Conservation (phyloP, 108 stramenopile genomes). For the Skeletonema marinoi region DNA sequence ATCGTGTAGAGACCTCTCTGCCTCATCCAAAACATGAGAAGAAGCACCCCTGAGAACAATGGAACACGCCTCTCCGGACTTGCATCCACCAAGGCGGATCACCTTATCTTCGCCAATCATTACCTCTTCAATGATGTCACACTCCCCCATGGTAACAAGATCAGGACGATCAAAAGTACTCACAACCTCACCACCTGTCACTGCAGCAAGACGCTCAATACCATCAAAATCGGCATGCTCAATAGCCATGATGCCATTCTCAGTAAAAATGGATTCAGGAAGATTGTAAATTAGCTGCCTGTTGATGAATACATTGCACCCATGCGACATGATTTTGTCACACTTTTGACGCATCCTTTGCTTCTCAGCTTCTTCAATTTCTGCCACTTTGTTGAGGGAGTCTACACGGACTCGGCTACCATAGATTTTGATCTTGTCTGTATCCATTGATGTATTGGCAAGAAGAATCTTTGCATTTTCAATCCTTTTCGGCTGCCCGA, state of each 20-base stretch:
- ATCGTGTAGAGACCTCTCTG: slow-evolving; percentile 97
- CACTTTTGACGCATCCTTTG: slow-evolving; percentile 98
- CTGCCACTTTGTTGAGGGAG: slow-evolving; percentile 95
- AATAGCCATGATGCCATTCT: slow-evolving; percentile 96
- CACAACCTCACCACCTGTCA: slow-evolving; percentile 95
- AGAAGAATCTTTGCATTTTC: slow-evolving; percentile 98
- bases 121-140: slow-evolving; percentile 88
- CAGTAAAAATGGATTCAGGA: slow-evolving; percentile 97
- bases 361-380: slow-evolving; percentile 99
- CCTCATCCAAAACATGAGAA: slow-evolving; percentile 96
- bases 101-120: slow-evolving; percentile 99
- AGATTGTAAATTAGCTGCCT: slow-evolving; percentile 99
- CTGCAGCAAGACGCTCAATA: slow-evolving; percentile 96
- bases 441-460: slow-evolving; percentile 99
- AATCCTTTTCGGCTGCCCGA: slow-evolving; percentile 94
- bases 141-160: slow-evolving; percentile 92
- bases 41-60: slow-evolving; percentile 97
- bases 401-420: slow-evolving; percentile 98
- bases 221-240: slow-evolving; percentile 99
- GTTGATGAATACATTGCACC: slow-evolving; percentile 99
- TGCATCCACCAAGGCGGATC: slow-evolving; percentile 93
- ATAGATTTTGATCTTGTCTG: slow-evolving; percentile 99
- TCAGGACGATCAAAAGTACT: slow-evolving; percentile 99
- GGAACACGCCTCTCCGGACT: slow-evolving; percentile 95
- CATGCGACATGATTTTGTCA: slow-evolving; percentile 96